Base-by-base conservation (phyloP, 2,329 filamentous ascomycete species). In the Cladosporium cucumerinum region DNA sequence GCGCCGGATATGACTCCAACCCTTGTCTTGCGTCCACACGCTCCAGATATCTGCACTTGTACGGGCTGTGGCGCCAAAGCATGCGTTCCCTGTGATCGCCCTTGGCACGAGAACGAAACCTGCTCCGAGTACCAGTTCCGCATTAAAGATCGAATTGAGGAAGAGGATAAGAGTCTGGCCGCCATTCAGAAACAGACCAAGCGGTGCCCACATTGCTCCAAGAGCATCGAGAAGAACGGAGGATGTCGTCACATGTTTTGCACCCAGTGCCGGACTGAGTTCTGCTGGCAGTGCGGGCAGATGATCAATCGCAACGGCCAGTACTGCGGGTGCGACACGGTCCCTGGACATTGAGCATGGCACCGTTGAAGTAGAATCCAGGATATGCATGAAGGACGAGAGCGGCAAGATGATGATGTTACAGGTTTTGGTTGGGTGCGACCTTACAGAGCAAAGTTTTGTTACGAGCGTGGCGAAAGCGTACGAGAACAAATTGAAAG, bases 21-120 rank as follows among this genome's bases (percentile, higher is more conserved):
- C 43, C 34, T 21, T 46, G 63, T 30, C 32, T 26, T 32, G 14
- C 54, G 16, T 18, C 26, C 51, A 1, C 26, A 25, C 39, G 21
- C 49, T 26, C 2, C 83, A 85, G 61, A 82, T 32, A 70, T 76
- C 55, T 74, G 68, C 66, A 67, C 61, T 7, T 77, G 75, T 65
- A 36, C 68, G 10, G 66, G 66, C 7, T 77, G 75, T 66, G 71
- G 70, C 12, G 66, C 67, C 7, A 66, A 69, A 59, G 71, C 72
- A 14, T 77, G 75, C 66, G 70, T 73, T 2, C 30, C 64, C 1
- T 75, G 74, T 67, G 71, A 76, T 26, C 65, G 69, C 3, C 70
- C 72, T 3, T 75, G 69, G 69, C 75, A 77, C 61, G 67, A 70
- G 11, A 70, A 70, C 39, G 72, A 76, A 59, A 72, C 69, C 8